phyloP scores from a whole-genome alignment of 495 filamentous ascomycete genomes.

The Lasiosphaeria hispida region DNA sequence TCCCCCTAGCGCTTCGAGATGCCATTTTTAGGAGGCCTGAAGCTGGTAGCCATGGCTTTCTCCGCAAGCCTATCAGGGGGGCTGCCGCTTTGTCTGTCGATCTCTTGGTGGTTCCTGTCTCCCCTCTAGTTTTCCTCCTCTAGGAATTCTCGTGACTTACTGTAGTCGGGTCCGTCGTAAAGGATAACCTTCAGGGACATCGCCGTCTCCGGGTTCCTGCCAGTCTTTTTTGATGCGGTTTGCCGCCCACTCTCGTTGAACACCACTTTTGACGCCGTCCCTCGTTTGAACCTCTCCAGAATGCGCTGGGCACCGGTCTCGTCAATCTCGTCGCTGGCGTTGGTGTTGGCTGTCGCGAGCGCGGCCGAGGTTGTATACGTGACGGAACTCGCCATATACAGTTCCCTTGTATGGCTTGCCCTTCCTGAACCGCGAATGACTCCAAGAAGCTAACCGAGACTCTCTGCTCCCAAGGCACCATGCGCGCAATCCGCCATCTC shows the following conservation, averaged over 20 bases:
- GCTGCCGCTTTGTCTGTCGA: background rate
- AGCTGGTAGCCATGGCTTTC: background rate
- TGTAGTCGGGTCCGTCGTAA: background rate
- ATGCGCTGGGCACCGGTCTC: conserved; percentile 18
- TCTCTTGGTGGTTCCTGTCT: background rate
- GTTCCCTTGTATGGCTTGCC: conserved; percentile 36
- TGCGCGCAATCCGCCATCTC: conserved; percentile 43
- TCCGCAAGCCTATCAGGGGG: background rate
- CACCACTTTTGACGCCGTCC: conserved; percentile 1
- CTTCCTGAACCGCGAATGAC: background rate
- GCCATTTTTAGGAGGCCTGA: background rate
- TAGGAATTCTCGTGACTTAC: background rate
- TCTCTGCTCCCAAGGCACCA: conserved; percentile 37
- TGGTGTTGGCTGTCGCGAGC: conserved; percentile 11
- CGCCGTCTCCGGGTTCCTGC: conserved; percentile 9
- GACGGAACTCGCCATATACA: conserved; percentile 43
- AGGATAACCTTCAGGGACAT: background rate
- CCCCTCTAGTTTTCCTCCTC: conserved; percentile 7
- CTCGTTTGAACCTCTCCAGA: conserved; percentile 4
- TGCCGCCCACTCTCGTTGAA: background rate
- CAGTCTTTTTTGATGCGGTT: conserved; percentile 2
- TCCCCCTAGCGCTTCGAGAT: background rate
- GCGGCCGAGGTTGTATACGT: conserved; percentile 36
- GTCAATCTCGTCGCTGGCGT: conserved; percentile 4
- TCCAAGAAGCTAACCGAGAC: background rate